These are phyloP conservation scores for Rutstroemia sp. DNA, from an alignment of 2,329 filamentous ascomycete genomes.

Conservation along the genomic window DNA sequence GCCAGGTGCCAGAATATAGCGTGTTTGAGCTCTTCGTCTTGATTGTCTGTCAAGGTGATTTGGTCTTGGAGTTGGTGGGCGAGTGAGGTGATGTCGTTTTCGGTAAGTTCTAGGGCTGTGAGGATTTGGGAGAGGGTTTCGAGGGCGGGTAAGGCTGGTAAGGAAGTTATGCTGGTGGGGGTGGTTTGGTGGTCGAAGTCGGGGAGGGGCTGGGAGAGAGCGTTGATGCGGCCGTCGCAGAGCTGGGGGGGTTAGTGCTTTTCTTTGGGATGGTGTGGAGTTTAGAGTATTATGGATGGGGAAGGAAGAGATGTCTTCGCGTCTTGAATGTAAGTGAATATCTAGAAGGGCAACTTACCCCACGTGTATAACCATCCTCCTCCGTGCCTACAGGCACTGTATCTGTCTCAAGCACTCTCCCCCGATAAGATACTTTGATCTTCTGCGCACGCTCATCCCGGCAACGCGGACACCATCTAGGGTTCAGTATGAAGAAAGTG, in stretches of 20 bases:
- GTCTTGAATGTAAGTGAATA: not conserved
- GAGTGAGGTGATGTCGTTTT: not conserved
- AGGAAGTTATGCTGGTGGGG: no score
- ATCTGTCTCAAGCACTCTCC: not conserved
- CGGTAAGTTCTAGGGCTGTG: not conserved
- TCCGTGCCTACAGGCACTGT: not conserved
- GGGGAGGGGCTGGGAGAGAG: not conserved
- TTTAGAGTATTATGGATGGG: not conserved
- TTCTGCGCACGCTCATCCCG: not conserved
- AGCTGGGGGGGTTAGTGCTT: not conserved
- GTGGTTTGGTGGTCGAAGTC: not conserved
- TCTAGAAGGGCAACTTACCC: not conserved
- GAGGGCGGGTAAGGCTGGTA: not conserved
- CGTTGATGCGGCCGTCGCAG: constrained; percentile 5
- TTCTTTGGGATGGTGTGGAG: not conserved
- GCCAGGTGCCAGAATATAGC: constrained; percentile 5
- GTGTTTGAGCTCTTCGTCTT: constrained; percentile 2
- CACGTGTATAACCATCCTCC: constrained; percentile 1
- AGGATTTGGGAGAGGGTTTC: not conserved
- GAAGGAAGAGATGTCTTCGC: no score
- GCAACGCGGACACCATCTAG: constrained; percentile 5
- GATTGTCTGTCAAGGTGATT: not conserved
- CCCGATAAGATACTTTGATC: not conserved
- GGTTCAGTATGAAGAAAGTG: constrained; percentile 3
- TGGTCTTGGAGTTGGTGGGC: not conserved